phyloP scores from a whole-genome alignment of 1,284 basidiomycete genomes.

The Wallemia mellicola region DNA sequence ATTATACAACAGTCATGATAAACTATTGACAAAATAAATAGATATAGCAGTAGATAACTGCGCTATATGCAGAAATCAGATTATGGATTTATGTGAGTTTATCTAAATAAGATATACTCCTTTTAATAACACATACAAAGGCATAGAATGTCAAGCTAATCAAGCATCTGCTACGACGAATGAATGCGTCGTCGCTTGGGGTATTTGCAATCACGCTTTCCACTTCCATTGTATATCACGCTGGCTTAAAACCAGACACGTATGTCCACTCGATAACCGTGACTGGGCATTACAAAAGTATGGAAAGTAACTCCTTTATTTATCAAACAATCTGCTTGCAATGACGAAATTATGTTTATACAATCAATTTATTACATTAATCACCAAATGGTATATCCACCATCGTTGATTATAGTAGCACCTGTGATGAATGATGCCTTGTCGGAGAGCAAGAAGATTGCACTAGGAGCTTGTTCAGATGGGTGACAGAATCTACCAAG shows the following conservation, averaged over 20 bases:
- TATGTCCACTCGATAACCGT: slow-evolving; percentile 90
- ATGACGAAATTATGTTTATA: too few relatives aligned
- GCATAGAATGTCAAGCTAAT: slow-evolving; percentile 98
- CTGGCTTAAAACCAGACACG: slow-evolving; percentile 97
- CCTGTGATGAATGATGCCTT: slow-evolving; percentile 21
- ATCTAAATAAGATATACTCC: slow-evolving; percentile 1
- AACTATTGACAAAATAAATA: slow-evolving; percentile 11
- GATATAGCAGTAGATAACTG: slow-evolving; percentile 91
- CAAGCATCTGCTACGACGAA: slow-evolving; percentile 86
- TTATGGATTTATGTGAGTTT: slow-evolving; percentile 79
- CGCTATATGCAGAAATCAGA: slow-evolving; percentile 84
- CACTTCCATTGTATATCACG: slow-evolving; percentile 99
- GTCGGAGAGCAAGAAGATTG: slow-evolving; percentile 20
- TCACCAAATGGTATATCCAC: slow-evolving; percentile 3
- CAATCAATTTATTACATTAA: not conserved
- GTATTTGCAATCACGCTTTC: slow-evolving; percentile 98
- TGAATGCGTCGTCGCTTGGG: slow-evolving; percentile 97
- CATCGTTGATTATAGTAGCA: slow-evolving; percentile 14
- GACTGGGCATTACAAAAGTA: slow-evolving; percentile 10
- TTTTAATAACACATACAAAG: slow-evolving; percentile 21
- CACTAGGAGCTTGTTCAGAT: slow-evolving; percentile 20
- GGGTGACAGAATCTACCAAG: slow-evolving; percentile 21
- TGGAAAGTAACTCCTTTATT: not conserved
- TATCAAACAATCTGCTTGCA: too few relatives aligned
- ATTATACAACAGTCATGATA: not conserved